Conservation (phyloP, 257 asterid species). For the Ocimum tenuiflorum region DNA sequence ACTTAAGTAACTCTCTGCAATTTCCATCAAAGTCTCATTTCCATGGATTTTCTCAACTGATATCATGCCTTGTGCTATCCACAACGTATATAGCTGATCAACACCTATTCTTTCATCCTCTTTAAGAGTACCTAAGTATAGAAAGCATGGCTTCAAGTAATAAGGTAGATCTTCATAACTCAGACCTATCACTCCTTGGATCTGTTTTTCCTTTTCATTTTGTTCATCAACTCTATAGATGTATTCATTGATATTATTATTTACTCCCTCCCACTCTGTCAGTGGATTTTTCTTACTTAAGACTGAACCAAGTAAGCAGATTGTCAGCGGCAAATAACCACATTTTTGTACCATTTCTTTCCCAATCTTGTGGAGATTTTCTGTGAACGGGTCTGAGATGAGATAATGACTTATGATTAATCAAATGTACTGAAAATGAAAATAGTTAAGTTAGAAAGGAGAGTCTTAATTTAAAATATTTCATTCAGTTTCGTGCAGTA, state of each 20-base stretch:
- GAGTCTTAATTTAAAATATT: no score
- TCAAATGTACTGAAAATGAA: background rate
- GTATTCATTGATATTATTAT: background rate
- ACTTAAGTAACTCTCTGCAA: background rate
- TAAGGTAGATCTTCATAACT: no score
- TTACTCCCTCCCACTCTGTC: conserved; percentile 1
- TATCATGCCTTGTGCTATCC: conserved; percentile 20
- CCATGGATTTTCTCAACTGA: background rate
- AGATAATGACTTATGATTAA: no score
- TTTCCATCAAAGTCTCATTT: background rate
- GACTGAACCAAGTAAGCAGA: conserved; percentile 11
- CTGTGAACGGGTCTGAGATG: background rate
- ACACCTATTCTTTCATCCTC: background rate
- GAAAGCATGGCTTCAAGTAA: conserved; percentile 16
- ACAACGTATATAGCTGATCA: background rate
- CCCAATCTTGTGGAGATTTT: background rate
- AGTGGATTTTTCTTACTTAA: background rate
- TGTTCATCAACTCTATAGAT: background rate
- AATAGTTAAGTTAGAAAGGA: no score
- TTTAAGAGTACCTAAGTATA: background rate
- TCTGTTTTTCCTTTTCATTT: background rate
- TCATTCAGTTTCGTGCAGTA: no score
- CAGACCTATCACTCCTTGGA: background rate
- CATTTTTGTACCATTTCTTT: conserved; percentile 2
- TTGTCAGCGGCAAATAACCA: conserved; percentile 1